Percentiles rank a stretch among this genome's conserved stretches.
These are phyloP conservation scores for Pseudogymnoascus pannorum DNA, from an alignment of 2,329 filamentous ascomycete genomes.

Conservation along the genomic window DNA sequence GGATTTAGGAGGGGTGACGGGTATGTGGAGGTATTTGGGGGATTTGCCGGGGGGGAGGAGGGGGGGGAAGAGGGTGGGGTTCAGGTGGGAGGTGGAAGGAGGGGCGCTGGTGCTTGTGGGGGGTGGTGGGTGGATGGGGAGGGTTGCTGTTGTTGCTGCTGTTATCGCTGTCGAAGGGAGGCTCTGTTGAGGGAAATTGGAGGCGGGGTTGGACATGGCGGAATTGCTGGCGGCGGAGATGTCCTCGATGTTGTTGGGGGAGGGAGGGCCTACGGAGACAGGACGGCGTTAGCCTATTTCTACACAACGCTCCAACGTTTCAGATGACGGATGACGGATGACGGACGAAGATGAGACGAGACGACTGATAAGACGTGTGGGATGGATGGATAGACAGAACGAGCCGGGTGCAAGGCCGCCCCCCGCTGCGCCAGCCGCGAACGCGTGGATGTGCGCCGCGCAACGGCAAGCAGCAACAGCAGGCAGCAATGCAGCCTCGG, in stretches of 20 bases:
- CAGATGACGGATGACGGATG: background rate
- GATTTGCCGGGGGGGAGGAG: background rate
- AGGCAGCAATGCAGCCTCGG: background rate
- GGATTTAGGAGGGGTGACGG: background rate
- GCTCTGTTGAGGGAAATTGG: background rate
- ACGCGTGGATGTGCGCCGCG: background rate
- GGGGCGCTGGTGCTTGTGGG: background rate
- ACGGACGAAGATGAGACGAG: background rate
- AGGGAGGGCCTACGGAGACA: background rate
- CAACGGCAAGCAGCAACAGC: background rate
- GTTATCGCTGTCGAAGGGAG: too few relatives aligned
- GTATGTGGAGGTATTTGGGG: background rate
- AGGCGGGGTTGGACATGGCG: background rate
- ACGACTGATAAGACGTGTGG: background rate
- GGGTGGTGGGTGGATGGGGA: conserved; percentile 26
- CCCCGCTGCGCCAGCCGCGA: background rate
- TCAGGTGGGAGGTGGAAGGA: background rate
- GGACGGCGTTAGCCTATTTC: background rate
- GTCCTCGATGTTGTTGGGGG: background rate
- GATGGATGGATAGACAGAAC: background rate
- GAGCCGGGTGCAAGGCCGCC: background rate
- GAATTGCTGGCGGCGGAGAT: too few relatives aligned
- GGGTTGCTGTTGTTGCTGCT: conserved; percentile 69
- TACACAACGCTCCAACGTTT: background rate
- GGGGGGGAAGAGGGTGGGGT: background rate